These are phyloP conservation scores for Glycine latifolia DNA, from an alignment of 306 rosid species.

Conservation along the genomic window DNA sequence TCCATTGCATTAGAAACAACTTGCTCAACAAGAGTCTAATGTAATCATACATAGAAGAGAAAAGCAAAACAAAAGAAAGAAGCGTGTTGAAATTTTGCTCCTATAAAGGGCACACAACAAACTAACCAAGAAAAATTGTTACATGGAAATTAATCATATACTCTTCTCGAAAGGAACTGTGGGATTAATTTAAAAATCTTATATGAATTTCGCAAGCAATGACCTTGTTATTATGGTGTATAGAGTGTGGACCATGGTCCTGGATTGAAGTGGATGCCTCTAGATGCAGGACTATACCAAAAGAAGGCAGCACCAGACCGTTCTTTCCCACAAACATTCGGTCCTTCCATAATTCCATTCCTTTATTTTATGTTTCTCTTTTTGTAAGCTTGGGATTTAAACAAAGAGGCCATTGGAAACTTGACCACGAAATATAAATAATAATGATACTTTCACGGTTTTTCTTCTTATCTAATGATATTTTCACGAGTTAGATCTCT, in stretches of 20 bases:
- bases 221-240: neutral
- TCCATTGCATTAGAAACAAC: conserved; percentile 39
- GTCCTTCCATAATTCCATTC: neutral
- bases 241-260: conserved; percentile 19
- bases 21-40: conserved; percentile 14
- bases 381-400: neutral
- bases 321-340: conserved; percentile 28
- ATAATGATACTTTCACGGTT: too few species aligned
- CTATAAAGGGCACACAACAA: neutral
- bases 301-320: too few species aligned
- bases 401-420: neutral
- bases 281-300: too few species aligned
- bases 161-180: neutral
- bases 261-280: neutral
- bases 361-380: neutral
- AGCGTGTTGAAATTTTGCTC: conserved; percentile 49
- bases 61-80: conserved; percentile 21
- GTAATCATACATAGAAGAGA: conserved; percentile 7
- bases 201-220: conserved; percentile 30
- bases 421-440: too few species aligned
- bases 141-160: neutral
- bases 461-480: too few species aligned
- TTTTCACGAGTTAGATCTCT: too few species aligned
- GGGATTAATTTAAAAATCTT: neutral
- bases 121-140: conserved; percentile 22